Percentiles rank a stretch among this genome's conserved stretches.
Conservation (phyloP, 345 rosid genomes). For the Cochlearia excelsa region DNA sequence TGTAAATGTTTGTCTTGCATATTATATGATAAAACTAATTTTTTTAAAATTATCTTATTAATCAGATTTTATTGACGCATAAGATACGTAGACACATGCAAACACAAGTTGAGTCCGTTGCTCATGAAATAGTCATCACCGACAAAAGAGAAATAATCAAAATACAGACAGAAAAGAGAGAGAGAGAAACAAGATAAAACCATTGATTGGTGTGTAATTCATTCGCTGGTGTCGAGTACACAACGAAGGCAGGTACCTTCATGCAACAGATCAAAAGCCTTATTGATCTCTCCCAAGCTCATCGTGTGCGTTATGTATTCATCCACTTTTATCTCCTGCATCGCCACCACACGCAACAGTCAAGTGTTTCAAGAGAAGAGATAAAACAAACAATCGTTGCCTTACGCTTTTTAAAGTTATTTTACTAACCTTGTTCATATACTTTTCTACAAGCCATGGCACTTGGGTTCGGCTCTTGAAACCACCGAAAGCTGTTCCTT, state of each 20-base stretch:
- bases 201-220: neutral
- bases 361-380: conserved; percentile 17
- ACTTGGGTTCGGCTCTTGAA: conserved; percentile 99
- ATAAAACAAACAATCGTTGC: neutral
- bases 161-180: too few species aligned
- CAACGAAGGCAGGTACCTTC: conserved; percentile 90
- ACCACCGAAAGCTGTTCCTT: conserved; percentile 99
- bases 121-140: too few species aligned
- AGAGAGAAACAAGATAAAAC: too few species aligned
- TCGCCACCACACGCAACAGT: neutral
- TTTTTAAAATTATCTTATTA: too few species aligned
- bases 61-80: too few species aligned
- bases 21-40: too few species aligned
- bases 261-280: conserved; percentile 88
- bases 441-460: conserved; percentile 98
- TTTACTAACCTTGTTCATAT: conserved; percentile 71
- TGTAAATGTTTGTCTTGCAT: too few species aligned
- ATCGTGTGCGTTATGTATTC: conserved; percentile 80
- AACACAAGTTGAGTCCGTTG: too few species aligned
- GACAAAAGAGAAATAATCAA: too few species aligned
- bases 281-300: conserved; percentile 75
- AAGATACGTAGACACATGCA: too few species aligned
- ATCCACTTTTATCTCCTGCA: conserved; percentile 94
- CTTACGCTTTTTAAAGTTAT: neutral
- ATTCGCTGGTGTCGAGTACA: conserved; percentile 54